Conservation (phyloP, 495 filamentous ascomycete genomes). For the Xylaria venustula region DNA sequence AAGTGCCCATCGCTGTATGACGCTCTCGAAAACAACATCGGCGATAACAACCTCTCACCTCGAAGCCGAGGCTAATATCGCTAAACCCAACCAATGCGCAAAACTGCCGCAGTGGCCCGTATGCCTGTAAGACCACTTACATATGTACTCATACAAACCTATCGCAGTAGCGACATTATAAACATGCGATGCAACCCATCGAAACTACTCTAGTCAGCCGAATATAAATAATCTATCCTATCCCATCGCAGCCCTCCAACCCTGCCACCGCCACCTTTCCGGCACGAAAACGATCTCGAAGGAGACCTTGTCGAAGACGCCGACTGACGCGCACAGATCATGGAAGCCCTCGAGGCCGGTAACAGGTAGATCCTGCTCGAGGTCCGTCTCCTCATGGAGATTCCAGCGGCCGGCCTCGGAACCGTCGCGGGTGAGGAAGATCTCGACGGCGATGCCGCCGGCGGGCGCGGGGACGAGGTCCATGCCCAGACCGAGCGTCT, state of each 20-base stretch:
- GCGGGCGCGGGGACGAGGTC: conserved; percentile 46
- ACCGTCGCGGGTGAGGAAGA: too few species aligned
- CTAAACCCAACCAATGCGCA: too few species aligned
- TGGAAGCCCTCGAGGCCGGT: conserved; percentile 75
- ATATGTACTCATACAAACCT: too few species aligned
- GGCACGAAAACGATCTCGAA: conserved; percentile 70
- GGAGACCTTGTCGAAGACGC: conserved; percentile 67
- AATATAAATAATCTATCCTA: background rate
- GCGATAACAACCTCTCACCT: too few species aligned
- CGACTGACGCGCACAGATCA: conserved; percentile 80
- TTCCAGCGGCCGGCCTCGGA: conserved; percentile 66
- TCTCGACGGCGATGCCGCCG: conserved; percentile 14
- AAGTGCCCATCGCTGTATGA: too few species aligned
- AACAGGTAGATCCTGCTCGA: conserved; percentile 57
- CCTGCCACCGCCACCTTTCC: conserved; percentile 38
- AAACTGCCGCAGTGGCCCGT: too few species aligned
- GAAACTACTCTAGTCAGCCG: too few species aligned
- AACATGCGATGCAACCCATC: too few species aligned
- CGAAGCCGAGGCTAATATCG: too few species aligned
- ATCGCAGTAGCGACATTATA: too few species aligned
- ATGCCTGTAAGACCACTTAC: too few species aligned
- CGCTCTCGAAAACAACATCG: too few species aligned
- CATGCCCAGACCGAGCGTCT: conserved; percentile 64
- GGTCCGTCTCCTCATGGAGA: conserved; percentile 80
- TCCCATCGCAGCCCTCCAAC: conserved; percentile 6